Conservation (phyloP, 345 rosid species). For the Bruguiera parviflora region DNA sequence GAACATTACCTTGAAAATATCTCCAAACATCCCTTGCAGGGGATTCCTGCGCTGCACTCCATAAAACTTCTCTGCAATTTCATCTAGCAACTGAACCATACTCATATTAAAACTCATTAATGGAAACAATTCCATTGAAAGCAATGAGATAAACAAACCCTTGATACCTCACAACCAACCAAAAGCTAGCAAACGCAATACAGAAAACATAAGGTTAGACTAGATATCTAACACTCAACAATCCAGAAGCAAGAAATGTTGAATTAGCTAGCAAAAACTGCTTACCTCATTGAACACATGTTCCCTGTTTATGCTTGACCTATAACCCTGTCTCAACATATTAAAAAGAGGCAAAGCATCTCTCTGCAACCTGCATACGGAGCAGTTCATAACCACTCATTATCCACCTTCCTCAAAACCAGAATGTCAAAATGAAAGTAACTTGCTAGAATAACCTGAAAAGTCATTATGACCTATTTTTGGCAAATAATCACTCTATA, state of each 20-base stretch:
- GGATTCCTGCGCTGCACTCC: slow-evolving; percentile 83
- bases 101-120: slow-evolving; percentile 15
- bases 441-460: neutral
- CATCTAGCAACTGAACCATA: slow-evolving; percentile 72
- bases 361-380: slow-evolving; percentile 64
- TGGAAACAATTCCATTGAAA: neutral
- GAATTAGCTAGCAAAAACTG: slow-evolving; percentile 1
- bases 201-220: neutral
- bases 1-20: slow-evolving; percentile 59
- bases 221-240: neutral
- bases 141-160: slow-evolving; percentile 2
- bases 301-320: slow-evolving; percentile 71
- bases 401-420: neutral
- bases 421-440: neutral
- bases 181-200: neutral
- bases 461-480: too few species aligned
- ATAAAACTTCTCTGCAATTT: slow-evolving; percentile 71
- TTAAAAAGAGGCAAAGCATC: slow-evolving; percentile 94
- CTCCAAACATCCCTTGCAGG: slow-evolving; percentile 85
- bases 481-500: too few species aligned
- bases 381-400: slow-evolving; percentile 2
- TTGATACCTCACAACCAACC: neutral
- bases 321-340: slow-evolving; percentile 70
- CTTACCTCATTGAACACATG: slow-evolving; percentile 78
- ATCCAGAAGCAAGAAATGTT: neutral